Evolutionary conservation across 768 basidiomycete genomes (phyloP).

Genomic region (Mycena floridula): DNA sequence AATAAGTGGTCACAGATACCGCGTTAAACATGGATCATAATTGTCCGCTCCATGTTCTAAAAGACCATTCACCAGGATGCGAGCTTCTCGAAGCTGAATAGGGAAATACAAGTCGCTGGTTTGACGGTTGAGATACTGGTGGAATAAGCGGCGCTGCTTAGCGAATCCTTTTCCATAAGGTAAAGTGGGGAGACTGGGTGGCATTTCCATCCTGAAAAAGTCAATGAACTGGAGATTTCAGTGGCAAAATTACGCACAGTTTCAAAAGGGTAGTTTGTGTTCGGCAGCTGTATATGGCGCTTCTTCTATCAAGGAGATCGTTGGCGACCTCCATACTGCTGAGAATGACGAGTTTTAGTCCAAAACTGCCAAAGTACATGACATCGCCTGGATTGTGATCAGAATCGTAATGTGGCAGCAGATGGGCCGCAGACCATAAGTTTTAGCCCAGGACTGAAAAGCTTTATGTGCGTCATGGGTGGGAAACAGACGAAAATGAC

Average conservation of each 20-base stretch:
- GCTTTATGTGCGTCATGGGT: background rate
- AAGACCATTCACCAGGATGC: constrained; percentile 22
- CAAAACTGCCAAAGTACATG: constrained; percentile 15
- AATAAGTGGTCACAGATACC: constrained; percentile 13
- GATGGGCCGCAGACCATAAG: too few relatives aligned
- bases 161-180: constrained; percentile 19
- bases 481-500: background rate
- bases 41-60: constrained; percentile 16
- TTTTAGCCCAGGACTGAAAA: background rate
- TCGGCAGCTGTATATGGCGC: constrained; percentile 28
- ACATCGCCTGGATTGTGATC: too few relatives aligned
- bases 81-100: constrained; percentile 19
- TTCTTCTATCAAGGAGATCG: constrained; percentile 36
- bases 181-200: constrained; percentile 8
- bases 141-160: constrained; percentile 17
- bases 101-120: constrained; percentile 11
- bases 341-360: constrained; percentile 14
- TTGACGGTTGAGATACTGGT: constrained; percentile 18
- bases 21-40: constrained; percentile 18
- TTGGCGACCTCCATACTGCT: constrained; percentile 23
- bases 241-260: constrained; percentile 6
- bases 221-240: background rate
- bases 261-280: constrained; percentile 17
- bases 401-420: too few relatives aligned
- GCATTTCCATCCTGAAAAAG: constrained; percentile 13